Evolutionary conservation across 139 green algal species (phyloP), one percentile per base, ranked within the genome.

Genomic region (Marvania coccoides): DNA sequence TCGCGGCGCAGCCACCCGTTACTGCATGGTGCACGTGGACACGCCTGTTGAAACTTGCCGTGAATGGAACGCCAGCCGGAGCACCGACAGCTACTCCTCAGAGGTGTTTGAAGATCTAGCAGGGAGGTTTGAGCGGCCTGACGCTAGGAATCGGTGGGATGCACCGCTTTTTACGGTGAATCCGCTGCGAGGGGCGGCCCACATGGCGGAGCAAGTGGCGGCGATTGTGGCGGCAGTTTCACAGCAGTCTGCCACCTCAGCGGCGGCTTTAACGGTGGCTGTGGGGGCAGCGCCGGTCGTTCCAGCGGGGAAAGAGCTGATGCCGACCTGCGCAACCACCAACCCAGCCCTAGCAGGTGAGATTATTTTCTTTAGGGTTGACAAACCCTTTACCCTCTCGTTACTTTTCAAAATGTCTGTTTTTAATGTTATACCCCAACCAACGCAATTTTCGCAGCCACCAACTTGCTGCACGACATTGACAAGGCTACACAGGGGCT

Each of bases 91-190:
- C 23, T 84, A 85, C 63, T 58, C 31, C 15, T 24, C 37, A 10
- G 40, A 33, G 2, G 72, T 86, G 5, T 91, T 97, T 51, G 78
- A 93, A 0, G 91, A 97, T 74, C 75, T 98, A 4, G 68, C 70
- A 0, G 33, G 78, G 4, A 77, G 90, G 4, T 98, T 95, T 64
- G 92, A 98, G 78, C 78, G 67, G 5, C 92, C 92, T 1, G 85
- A 96, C 60, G 47, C 78, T 0, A 65, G 76, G 26, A 96, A 96
- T 63, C 85, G 91, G n/a, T 97, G 90, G 90, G 91, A 97, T 51
- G 34, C 83, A 0, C 90, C 90, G 1, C 76, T 97, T 2, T 91
- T 88, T 70, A 90, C 81, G 0, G 14, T 93, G 7, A 40, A 42
- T 5, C 79, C 79, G 10, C 38, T 37, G 45, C 36, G 58, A 13